Conservation (phyloP, 169 alveolate species). For the Eimeria praecox region DNA sequence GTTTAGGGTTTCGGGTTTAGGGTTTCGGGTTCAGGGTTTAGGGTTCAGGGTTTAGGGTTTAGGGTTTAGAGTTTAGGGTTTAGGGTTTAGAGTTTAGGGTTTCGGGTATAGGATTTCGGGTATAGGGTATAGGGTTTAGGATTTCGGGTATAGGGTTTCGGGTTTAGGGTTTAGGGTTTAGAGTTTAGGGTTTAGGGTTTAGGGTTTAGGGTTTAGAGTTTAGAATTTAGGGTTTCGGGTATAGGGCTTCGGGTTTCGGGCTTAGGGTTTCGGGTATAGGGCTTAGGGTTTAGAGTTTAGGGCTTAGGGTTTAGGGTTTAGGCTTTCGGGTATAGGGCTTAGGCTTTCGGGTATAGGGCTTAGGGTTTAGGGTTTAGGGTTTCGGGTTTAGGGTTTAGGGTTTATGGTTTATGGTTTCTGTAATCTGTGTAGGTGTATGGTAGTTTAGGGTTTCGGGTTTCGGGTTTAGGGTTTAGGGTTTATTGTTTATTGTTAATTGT, state of each 20-base stretch:
- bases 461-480: background rate
- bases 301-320: background rate
- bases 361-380: background rate
- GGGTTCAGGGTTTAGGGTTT: too few species aligned
- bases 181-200: too few species aligned
- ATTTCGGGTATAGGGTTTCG: too few species aligned
- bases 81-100: too few species aligned
- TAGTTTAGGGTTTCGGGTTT: background rate
- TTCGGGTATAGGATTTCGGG: too few species aligned
- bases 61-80: too few species aligned
- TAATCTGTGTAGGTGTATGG: too few species aligned
- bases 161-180: too few species aligned
- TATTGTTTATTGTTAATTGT: background rate
- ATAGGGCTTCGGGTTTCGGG: background rate
- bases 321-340: background rate
- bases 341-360: background rate
- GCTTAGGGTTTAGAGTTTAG: background rate
- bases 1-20: too few species aligned
- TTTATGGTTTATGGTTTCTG: background rate
- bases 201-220: slow-evolving; percentile 81
- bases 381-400: slow-evolving; percentile 24
- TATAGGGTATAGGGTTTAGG: too few species aligned
- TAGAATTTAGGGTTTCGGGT: slow-evolving; percentile 19
- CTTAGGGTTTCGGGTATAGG: slow-evolving; percentile 21
- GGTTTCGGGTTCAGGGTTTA: too few species aligned